phyloP scores from a whole-genome alignment of 2,329 filamentous ascomycete genomes.

The Lasiodiplodia theobromae region DNA sequence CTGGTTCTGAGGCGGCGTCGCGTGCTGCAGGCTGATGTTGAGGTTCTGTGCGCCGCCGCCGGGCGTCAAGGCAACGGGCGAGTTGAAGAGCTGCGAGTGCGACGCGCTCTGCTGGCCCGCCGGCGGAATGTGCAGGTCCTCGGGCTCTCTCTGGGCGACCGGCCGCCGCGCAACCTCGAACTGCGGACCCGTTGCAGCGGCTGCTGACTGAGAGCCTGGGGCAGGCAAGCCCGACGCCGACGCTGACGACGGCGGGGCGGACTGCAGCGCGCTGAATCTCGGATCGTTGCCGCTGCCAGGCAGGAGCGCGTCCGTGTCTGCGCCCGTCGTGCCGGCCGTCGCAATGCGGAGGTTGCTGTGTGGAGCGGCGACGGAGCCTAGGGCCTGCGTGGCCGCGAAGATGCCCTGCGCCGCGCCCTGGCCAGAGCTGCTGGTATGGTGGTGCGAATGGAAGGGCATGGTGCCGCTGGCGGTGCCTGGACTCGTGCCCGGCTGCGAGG shows the following conservation, averaged over 20 bases:
- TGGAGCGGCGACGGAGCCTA: slow-evolving; percentile 57
- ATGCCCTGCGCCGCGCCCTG: slow-evolving; percentile 50
- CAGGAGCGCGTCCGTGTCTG: slow-evolving; percentile 54
- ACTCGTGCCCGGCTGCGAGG: slow-evolving; percentile 27
- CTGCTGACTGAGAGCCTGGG: slow-evolving; percentile 35
- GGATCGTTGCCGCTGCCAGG: slow-evolving; percentile 45
- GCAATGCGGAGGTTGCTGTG: slow-evolving; percentile 49
- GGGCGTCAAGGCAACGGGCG: slow-evolving; percentile 57
- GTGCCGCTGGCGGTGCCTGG: slow-evolving; percentile 26
- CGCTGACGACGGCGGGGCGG: slow-evolving; percentile 39
- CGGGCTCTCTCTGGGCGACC: slow-evolving; percentile 53
- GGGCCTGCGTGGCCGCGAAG: slow-evolving; percentile 53
- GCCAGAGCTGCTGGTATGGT: slow-evolving; percentile 38
- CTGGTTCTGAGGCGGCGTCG: slow-evolving; percentile 48
- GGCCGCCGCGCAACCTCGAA: slow-evolving; percentile 60
- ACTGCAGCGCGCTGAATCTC: slow-evolving; percentile 41
- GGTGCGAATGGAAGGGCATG: slow-evolving; percentile 50
- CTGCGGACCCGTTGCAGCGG: slow-evolving; percentile 49
- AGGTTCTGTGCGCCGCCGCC: slow-evolving; percentile 38
- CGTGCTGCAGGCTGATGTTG: slow-evolving; percentile 64
- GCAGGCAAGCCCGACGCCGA: slow-evolving; percentile 38
- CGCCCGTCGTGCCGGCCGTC: slow-evolving; percentile 50
- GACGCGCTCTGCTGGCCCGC: slow-evolving; percentile 47
- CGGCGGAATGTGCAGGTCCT: slow-evolving; percentile 63
- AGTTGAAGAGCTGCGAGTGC: slow-evolving; percentile 56